These are phyloP conservation scores for Thymus mandschuricus DNA, from an alignment of 257 asterid genomes.

Conservation along the genomic window DNA sequence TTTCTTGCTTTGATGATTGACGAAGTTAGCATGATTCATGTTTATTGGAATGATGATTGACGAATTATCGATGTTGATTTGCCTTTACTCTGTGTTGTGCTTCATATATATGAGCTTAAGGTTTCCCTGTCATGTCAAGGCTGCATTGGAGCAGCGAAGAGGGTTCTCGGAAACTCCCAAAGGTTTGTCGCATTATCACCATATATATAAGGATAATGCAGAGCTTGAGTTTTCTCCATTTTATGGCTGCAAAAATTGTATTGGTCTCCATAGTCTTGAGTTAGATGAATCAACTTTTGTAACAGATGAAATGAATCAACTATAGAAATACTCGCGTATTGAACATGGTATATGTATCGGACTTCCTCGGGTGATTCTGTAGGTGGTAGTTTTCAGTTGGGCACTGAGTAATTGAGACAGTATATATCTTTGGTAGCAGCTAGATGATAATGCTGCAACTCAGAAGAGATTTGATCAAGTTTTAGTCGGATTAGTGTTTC, in stretches of 20 bases:
- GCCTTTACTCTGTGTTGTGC: constrained; percentile 21
- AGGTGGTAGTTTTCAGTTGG: constrained; percentile 4
- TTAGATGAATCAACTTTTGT: neutral
- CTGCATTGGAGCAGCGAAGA: constrained; percentile 84
- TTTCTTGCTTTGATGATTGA: no score
- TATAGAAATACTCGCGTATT: no score
- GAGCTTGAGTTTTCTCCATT: neutral
- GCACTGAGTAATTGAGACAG: neutral
- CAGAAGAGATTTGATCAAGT: neutral
- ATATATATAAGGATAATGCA: neutral
- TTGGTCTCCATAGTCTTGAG: no score
- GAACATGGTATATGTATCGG: neutral
- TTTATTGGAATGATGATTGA: neutral
- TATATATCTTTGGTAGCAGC: neutral
- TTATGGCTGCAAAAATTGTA: no score
- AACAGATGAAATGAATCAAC: neutral
- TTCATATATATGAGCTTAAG: constrained; percentile 81
- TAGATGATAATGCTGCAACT: neutral
- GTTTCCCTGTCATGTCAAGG: constrained; percentile 96
- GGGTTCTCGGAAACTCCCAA: constrained; percentile 84
- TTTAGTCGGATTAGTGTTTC: neutral
- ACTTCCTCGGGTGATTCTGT: constrained; percentile 4
- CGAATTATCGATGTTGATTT: constrained; percentile 6
- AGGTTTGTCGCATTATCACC: constrained; percentile 51
- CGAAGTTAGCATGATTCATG: no score